Evolutionary conservation across 768 basidiomycete species (phyloP).

Genomic region (Rhizopogon vinicolor): DNA sequence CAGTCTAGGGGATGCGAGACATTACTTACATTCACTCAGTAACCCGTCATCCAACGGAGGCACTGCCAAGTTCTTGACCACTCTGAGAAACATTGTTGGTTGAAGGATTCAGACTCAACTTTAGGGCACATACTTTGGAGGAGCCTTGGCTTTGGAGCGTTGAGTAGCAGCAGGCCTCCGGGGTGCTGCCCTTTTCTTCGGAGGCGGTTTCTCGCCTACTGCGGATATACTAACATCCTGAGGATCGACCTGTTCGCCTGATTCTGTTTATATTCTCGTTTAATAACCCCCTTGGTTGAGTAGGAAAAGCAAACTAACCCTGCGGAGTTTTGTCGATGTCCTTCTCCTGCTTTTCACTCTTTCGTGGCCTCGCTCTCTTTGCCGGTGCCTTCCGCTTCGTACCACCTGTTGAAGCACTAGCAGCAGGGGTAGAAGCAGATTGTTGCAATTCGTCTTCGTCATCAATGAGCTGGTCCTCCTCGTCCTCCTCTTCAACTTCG

Average conservation of each 20-base stretch:
- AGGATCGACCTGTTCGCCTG: constrained; percentile 15
- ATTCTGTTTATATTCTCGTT: constrained; percentile 25
- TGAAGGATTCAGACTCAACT: background rate
- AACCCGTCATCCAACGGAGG: constrained; percentile 45
- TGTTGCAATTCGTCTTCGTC: constrained; percentile 45
- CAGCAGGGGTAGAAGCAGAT: constrained; percentile 21
- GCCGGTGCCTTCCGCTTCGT: constrained; percentile 47
- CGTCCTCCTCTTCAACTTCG: constrained; percentile 59
- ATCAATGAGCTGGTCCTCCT: constrained; percentile 80
- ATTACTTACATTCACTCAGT: constrained; percentile 56
- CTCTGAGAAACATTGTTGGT: constrained; percentile 20
- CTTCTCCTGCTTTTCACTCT: constrained; percentile 43
- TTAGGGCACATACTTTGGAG: constrained; percentile 24
- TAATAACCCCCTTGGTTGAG: constrained; percentile 5
- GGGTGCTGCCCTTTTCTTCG: constrained; percentile 45
- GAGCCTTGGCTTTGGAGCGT: constrained; percentile 28
- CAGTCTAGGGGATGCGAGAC: background rate
- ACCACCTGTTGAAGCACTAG: constrained; percentile 27
- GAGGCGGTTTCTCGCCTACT: constrained; percentile 31
- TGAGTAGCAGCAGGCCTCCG: constrained; percentile 37
- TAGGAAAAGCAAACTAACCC: constrained; percentile 27
- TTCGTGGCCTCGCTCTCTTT: constrained; percentile 49
- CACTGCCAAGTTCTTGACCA: constrained; percentile 20
- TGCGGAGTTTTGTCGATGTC: constrained; percentile 40
- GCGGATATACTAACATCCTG: constrained; percentile 11